Conservation (phyloP, 768 basidiomycete species). For the Jaapia argillacea region DNA sequence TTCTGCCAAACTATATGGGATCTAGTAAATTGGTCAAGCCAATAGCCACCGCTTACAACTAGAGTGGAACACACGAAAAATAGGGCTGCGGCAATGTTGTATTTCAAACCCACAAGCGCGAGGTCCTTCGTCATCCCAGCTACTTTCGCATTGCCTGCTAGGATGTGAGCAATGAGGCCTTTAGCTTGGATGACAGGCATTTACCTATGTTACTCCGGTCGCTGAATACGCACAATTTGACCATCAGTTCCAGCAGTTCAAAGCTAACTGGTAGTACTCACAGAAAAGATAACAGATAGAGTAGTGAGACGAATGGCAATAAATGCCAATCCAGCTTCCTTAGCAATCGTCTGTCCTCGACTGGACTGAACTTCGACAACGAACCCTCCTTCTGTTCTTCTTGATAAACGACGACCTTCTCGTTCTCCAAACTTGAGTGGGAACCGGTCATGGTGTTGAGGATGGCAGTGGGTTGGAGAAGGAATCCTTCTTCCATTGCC, state of each 20-base stretch:
- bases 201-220: slow-evolving; percentile 12
- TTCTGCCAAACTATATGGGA: slow-evolving; percentile 27
- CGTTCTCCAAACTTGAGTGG: background rate
- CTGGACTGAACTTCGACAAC: background rate
- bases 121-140: slow-evolving; percentile 33
- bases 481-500: too few relatives aligned
- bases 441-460: background rate
- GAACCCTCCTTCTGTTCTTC: background rate
- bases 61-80: slow-evolving; percentile 25
- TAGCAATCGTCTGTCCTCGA: background rate
- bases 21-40: slow-evolving; percentile 9
- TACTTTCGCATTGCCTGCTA: slow-evolving; percentile 20
- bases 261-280: slow-evolving; percentile 1
- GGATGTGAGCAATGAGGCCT: background rate
- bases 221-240: slow-evolving; percentile 1
- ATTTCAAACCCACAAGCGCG: slow-evolving; percentile 21
- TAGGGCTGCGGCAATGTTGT: slow-evolving; percentile 28
- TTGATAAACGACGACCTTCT: background rate
- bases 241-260: background rate
- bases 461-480: too few relatives aligned
- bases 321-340: slow-evolving; percentile 7
- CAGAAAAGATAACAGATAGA: slow-evolving; percentile 11
- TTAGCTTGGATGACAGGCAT: background rate
- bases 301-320: slow-evolving; percentile 7
- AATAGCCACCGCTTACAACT: too few relatives aligned